A percentile compares a stretch with the other conserved stretches of the same genome.
These are phyloP conservation scores for Monilinia aucupariae DNA, from an alignment of 2,329 filamentous ascomycete genomes.

Conservation along the genomic window DNA sequence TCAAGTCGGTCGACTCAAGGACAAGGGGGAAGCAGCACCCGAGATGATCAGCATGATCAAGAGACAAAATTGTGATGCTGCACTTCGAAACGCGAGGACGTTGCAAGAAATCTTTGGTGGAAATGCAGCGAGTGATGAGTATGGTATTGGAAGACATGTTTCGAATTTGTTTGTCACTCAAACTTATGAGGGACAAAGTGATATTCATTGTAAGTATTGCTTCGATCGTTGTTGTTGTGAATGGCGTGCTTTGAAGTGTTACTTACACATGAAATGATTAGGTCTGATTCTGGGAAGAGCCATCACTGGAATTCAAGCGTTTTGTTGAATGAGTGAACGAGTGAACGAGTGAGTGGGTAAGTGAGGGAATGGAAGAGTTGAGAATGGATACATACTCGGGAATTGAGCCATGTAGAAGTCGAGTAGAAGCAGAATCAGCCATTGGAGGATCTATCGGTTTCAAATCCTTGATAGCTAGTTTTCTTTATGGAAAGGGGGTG, in stretches of 20 bases:
- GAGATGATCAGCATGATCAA: slow-evolving; percentile 99
- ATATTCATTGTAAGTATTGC: slow-evolving; percentile 63
- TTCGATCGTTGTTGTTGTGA: not conserved
- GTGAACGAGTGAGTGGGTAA: too few relatives aligned
- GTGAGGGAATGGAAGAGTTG: not conserved
- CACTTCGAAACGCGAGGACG: slow-evolving; percentile 69
- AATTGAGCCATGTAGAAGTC: not conserved
- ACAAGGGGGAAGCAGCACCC: slow-evolving; percentile 77
- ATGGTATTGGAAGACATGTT: slow-evolving; percentile 89
- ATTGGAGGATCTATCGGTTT: not conserved
- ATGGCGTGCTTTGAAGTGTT: not conserved
- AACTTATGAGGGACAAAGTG: slow-evolving; percentile 96
- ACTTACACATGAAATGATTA: slow-evolving; percentile 40
- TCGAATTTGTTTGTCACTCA: slow-evolving; percentile 95
- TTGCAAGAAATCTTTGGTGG: slow-evolving; percentile 96
- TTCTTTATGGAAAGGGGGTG: not conserved
- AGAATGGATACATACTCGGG: not conserved
- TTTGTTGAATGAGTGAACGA: too few relatives aligned
- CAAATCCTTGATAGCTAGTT: too few relatives aligned
- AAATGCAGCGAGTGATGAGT: slow-evolving; percentile 97
- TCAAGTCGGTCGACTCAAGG: slow-evolving; percentile 90
- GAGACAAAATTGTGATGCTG: slow-evolving; percentile 92
- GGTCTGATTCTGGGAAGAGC: slow-evolving; percentile 63
- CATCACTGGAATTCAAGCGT: slow-evolving; percentile 73
- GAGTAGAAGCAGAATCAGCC: not conserved